Base-by-base conservation (phyloP, 192 early-diverging fungal species). In the Entomortierella lignicola region DNA sequence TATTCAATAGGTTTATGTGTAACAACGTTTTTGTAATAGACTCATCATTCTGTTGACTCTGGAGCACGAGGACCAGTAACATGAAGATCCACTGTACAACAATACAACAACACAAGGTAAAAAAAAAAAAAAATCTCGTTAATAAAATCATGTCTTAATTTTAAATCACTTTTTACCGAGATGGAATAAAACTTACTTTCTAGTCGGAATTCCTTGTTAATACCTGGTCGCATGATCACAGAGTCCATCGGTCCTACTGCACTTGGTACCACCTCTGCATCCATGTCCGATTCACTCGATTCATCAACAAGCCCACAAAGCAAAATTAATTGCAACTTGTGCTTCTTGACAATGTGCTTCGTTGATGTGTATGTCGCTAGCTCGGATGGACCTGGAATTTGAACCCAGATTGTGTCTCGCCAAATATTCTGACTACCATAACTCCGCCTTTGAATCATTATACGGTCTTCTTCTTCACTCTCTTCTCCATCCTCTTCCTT, bases 181-280 rank as follows among this genome's bases (percentile, higher is more conserved):
- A n/a, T n/a, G n/a, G n/a, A n/a, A n/a, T n/a, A n/a, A n/a, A n/a
- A 79, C 75, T 70, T 66, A 79, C 75, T 79, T 63, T 79, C 75
- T 17, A 79, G 55, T 39, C 75, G 66, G 37, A 79, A 79, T 48
- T 79, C 75, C n/a, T 65, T 72, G 63, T 72, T 65, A 29, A 58
- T 39, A 13, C 63, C 55, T 4, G 71, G 56, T 47, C 29, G 41
- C 8, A 34, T 62, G 32, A 56, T 55, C 23, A 55, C 41, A 7
- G 52, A 57, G 1, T 25, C 55, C 4, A 43, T 32, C 13, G 39
- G 12, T 26, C 25, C 18, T 15, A 25, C 50, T 13, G n/a, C n/a
- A 34, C 42, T 42, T 17, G 50, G 27, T 12, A 15, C 50, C 0
- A 18, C 54, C 44, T 37, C 29, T 44, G 5, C 34, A 8, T 44